phyloP scores from a whole-genome alignment of 371 early-diverging fungal genomes.

The Phascolomyces articulosus region DNA sequence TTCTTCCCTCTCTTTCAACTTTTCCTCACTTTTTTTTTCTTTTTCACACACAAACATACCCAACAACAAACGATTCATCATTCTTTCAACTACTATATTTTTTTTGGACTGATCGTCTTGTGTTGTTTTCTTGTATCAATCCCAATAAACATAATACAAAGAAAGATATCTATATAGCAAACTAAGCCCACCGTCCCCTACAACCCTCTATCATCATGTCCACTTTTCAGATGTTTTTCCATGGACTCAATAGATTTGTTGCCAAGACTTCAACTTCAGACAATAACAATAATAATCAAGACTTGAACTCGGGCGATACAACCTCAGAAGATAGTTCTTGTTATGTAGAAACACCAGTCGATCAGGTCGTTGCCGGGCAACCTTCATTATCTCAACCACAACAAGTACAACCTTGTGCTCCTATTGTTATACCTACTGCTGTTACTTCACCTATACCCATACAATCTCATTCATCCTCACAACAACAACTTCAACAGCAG shows the following conservation, averaged over 20 bases:
- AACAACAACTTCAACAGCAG: too few relatives aligned
- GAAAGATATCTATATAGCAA: too few relatives aligned
- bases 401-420: neutral
- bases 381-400: neutral
- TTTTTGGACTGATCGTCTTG: neutral
- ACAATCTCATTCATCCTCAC: neutral
- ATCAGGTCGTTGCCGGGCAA: neutral
- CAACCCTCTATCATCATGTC: neutral
- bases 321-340: neutral
- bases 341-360: neutral
- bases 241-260: neutral
- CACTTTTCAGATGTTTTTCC: neutral
- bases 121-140: neutral
- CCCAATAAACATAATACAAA: too few relatives aligned
- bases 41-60: neutral
- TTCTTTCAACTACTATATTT: neutral
- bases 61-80: neutral
- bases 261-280: neutral
- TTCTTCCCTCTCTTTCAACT: neutral
- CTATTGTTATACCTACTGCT: neutral
- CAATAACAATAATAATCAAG: neutral
- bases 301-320: neutral
- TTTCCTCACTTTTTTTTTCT: neutral
- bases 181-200: conserved; percentile 1
- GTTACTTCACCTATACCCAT: conserved; percentile 4